These are phyloP conservation scores for Diacronema lutheri DNA, from an alignment of 78 protist species.

Conservation along the genomic window DNA sequence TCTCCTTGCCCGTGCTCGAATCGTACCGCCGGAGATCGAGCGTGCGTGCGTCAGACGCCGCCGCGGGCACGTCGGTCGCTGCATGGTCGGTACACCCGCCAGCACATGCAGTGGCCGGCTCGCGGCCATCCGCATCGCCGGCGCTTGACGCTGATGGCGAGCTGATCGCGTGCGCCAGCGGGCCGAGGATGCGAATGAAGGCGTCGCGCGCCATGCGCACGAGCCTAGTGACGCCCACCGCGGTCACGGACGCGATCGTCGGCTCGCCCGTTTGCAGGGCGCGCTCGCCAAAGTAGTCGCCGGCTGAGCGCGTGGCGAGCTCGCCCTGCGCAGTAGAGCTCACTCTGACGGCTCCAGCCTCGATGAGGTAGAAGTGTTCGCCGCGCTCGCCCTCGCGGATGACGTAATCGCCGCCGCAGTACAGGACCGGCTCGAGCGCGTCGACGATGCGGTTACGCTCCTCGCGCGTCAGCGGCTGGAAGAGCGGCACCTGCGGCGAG, in stretches of 20 bases:
- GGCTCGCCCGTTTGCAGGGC: constrained; percentile 3
- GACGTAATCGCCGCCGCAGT: neutral
- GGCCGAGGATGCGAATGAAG: too few relatives aligned
- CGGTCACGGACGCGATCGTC: neutral
- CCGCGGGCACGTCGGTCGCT: too few relatives aligned
- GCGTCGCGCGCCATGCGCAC: constrained; percentile 3
- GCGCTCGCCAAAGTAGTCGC: constrained; percentile 18
- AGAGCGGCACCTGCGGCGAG: neutral
- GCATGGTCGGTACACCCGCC: too few relatives aligned
- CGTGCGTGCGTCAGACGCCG: too few relatives aligned
- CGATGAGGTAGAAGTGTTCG: constrained; percentile 39
- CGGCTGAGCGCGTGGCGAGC: neutral
- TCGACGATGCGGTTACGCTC: constrained; percentile 36
- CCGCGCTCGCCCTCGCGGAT: constrained; percentile 48
- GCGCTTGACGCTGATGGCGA: too few relatives aligned
- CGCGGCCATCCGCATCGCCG: too few relatives aligned
- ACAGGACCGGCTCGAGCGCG: constrained; percentile 12
- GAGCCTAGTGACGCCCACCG: neutral
- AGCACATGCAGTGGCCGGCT: too few relatives aligned
- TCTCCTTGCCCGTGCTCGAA: too few relatives aligned
- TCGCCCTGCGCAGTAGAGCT: too few relatives aligned
- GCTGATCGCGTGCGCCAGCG: too few relatives aligned
- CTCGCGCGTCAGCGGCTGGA: neutral
- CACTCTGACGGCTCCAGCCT: neutral
- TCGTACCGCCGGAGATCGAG: too few relatives aligned